Conservation (phyloP, 306 rosid species). For the Ormosia emarginata region DNA sequence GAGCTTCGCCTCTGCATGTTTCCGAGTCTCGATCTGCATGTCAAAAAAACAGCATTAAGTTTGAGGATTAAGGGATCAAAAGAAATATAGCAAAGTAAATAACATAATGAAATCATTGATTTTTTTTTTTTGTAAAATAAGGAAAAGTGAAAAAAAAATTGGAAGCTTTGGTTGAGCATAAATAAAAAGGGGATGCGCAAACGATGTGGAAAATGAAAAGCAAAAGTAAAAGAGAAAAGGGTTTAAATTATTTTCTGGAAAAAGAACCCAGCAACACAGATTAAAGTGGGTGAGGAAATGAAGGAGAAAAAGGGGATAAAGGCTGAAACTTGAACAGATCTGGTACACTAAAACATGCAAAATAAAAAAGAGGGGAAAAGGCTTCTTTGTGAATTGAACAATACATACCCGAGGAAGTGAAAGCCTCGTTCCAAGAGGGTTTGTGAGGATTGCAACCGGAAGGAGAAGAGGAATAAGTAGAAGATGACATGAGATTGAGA, state of each 20-base stretch:
- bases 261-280: not conserved
- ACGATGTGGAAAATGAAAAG: not conserved
- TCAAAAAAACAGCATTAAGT: no score
- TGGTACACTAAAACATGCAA: conserved; percentile 25
- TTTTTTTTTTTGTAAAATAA: no score
- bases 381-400: not conserved
- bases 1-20: conserved; percentile 37
- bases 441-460: conserved; percentile 28
- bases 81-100: no score
- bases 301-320: not conserved
- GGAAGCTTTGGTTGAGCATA: not conserved
- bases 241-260: not conserved
- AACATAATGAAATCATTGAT: no score
- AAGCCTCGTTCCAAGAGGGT: conserved; percentile 36
- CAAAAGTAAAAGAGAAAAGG: not conserved
- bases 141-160: no score
- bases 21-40: conserved; percentile 60
- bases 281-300: not conserved
- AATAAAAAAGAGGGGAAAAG: not conserved
- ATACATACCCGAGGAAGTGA: conserved; percentile 40
- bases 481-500: conserved; percentile 40
- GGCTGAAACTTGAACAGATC: conserved; percentile 32
- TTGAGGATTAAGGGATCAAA: no score
- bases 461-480: conserved; percentile 29
- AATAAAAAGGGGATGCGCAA: not conserved